Conservation (phyloP, 306 rosid genomes). For the Cucumis hystrix region DNA sequence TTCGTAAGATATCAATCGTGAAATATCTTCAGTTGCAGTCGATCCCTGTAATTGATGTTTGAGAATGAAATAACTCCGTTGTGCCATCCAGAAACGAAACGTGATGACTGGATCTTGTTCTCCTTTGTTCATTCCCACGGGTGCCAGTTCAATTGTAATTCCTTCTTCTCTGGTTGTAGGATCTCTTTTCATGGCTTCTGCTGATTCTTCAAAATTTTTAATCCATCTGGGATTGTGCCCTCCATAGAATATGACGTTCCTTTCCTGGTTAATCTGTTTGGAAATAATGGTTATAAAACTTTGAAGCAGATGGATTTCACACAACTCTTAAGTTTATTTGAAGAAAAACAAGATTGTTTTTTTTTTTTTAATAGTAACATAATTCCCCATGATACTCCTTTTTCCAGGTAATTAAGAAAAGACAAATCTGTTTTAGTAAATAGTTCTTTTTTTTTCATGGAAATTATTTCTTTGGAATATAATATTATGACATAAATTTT, state of each 20-base stretch:
- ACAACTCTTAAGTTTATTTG: neutral
- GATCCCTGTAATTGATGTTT: neutral
- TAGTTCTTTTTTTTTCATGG: too few species aligned
- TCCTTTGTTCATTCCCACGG: neutral
- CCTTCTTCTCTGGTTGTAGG: neutral
- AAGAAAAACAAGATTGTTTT: too few species aligned
- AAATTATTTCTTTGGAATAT: too few species aligned
- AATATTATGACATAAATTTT: too few species aligned
- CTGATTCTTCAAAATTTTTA: neutral
- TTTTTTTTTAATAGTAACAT: too few species aligned
- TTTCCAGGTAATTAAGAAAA: too few species aligned
- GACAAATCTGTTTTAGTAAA: too few species aligned
- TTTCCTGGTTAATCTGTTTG: neutral
- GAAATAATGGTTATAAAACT: neutral
- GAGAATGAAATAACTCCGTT: neutral
- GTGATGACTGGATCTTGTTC: neutral
- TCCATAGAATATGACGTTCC: constrained; percentile 2
- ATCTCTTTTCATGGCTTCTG: neutral
- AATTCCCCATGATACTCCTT: too few species aligned
- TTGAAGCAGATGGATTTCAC: neutral
- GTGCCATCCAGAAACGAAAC: constrained; percentile 2
- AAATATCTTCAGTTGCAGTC: neutral
- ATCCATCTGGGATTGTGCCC: neutral
- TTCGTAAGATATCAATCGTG: constrained; percentile 28
- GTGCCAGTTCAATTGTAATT: neutral